phyloP scores from a whole-genome alignment of 805 yeast genomes.

The Cyberlindnera euphorbiae region DNA sequence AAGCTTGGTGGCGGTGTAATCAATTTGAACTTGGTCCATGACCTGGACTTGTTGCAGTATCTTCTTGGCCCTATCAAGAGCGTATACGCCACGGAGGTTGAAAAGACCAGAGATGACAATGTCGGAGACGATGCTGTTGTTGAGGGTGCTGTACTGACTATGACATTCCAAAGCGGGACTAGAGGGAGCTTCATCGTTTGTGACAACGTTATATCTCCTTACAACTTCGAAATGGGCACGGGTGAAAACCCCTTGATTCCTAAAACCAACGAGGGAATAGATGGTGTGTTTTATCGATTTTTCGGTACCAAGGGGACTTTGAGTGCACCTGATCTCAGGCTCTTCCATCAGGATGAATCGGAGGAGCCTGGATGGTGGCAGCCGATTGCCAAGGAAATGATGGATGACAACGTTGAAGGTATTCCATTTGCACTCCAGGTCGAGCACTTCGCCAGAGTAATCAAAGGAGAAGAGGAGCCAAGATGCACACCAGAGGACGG shows the following conservation, averaged over 20 bases:
- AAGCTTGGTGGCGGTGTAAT: slow-evolving; percentile 18
- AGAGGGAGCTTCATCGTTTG: slow-evolving; percentile 18
- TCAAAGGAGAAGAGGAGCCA: slow-evolving; percentile 14
- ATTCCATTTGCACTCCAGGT: slow-evolving; percentile 18
- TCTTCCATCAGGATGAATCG: slow-evolving; percentile 15
- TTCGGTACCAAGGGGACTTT: slow-evolving; percentile 19
- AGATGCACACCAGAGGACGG: slow-evolving; percentile 20
- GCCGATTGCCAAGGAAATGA: slow-evolving; percentile 10
- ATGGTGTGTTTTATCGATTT: slow-evolving; percentile 19
- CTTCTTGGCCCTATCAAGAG: slow-evolving; percentile 16
- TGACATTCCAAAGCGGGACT: slow-evolving; percentile 15
- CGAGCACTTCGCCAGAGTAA: slow-evolving; percentile 18
- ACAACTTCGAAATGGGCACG: slow-evolving; percentile 21
- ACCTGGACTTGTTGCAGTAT: slow-evolving; percentile 18
- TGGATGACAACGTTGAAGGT: slow-evolving; percentile 11
- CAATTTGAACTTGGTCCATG: slow-evolving; percentile 19
- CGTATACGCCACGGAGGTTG: slow-evolving; percentile 15
- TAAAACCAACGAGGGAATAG: slow-evolving; percentile 9
- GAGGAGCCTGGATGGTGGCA: slow-evolving; percentile 16
- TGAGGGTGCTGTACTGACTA: slow-evolving; percentile 19
- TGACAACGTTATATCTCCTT: slow-evolving; percentile 19
- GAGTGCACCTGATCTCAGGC: slow-evolving; percentile 15
- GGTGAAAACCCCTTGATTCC: slow-evolving; percentile 21
- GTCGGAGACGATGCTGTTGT: slow-evolving; percentile 15
- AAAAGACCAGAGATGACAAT: slow-evolving; percentile 11